Evolutionary conservation across 108 stramenopile genomes (phyloP).

Genomic region (Aurantiochytrium sp.): DNA sequence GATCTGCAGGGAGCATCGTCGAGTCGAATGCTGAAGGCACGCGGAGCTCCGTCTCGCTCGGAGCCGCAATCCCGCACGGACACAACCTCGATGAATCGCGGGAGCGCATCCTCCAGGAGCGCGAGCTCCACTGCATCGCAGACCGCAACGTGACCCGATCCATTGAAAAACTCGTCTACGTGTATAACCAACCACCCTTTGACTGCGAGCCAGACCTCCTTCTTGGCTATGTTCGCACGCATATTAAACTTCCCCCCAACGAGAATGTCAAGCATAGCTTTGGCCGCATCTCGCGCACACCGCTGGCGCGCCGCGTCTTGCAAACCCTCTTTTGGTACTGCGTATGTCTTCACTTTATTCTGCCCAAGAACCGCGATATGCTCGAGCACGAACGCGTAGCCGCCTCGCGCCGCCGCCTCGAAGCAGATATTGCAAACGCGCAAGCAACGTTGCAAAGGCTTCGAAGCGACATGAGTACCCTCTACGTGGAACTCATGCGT

Average conservation of each 20-base stretch:
- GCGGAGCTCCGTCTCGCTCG: neutral
- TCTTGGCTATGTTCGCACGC: neutral
- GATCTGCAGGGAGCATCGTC: neutral
- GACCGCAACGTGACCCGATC: neutral
- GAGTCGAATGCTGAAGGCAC: neutral
- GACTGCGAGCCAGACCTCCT: neutral
- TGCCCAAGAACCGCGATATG: neutral
- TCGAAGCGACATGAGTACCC: neutral
- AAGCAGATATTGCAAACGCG: neutral
- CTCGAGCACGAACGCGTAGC: neutral
- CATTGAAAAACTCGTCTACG: neutral
- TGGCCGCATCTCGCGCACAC: neutral
- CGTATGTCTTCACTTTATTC: neutral
- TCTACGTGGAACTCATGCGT: neutral
- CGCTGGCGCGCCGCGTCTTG: neutral
- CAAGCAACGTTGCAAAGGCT: neutral
- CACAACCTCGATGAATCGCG: neutral
- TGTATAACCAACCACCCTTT: neutral
- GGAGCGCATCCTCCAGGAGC: conserved; percentile 9
- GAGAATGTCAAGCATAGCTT: neutral
- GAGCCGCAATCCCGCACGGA: neutral
- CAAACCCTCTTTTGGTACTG: neutral
- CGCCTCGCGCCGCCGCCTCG: neutral
- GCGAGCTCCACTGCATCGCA: conserved; percentile 14
- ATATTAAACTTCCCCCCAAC: neutral